Percentiles rank a stretch among this genome's conserved stretches.
phyloP scores from a whole-genome alignment of 2,329 filamentous ascomycete genomes.

The Arthrocladium fulminans region DNA sequence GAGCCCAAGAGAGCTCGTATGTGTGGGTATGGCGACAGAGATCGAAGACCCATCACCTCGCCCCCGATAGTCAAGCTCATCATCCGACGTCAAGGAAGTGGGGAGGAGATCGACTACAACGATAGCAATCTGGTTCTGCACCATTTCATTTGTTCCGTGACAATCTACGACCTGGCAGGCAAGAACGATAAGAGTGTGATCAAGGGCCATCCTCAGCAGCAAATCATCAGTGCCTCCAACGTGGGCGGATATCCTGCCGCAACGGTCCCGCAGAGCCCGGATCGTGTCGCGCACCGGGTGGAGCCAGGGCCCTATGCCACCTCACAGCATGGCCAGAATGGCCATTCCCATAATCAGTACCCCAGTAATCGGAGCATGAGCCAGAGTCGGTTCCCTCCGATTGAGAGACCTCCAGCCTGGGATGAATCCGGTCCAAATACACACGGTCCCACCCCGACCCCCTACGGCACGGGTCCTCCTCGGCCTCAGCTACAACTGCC shows the following conservation, averaged over 20 bases:
- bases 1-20: constrained; percentile 89
- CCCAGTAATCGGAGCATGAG: no score
- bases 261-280: not conserved
- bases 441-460: not conserved
- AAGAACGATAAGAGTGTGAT: constrained; percentile 59
- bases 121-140: constrained; percentile 54
- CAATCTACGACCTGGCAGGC: constrained; percentile 57
- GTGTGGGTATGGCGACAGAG: constrained; percentile 99
- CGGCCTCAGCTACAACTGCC: not conserved
- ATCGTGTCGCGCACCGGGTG: not conserved
- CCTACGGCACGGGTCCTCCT: not conserved
- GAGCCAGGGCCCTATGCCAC: not conserved
- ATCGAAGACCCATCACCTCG: constrained; percentile 89
- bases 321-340: not conserved
- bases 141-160: constrained; percentile 60
- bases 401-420: not conserved
- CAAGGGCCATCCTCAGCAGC: constrained; percentile 35
- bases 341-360: not conserved
- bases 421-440: not conserved
- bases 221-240: constrained; percentile 13
- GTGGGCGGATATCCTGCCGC: not conserved
- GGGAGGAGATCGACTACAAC: constrained; percentile 66
- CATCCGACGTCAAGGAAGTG: constrained; percentile 63
- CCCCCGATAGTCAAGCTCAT: constrained; percentile 83
- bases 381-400: not conserved